These are phyloP conservation scores for Blepharisma stoltei DNA, from an alignment of 73 alveolate species.

Conservation along the genomic window DNA sequence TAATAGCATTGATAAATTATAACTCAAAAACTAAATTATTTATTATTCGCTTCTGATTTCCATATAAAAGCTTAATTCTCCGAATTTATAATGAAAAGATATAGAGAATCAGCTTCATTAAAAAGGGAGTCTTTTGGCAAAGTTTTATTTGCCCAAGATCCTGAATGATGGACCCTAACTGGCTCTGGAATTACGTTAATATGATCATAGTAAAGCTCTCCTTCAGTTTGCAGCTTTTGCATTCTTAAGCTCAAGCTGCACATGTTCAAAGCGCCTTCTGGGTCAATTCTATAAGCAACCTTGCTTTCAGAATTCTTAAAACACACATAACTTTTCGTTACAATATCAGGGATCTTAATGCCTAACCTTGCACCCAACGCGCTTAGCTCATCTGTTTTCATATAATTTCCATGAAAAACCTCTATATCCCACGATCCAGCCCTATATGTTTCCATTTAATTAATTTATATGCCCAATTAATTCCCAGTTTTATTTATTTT, in stretches of 20 bases:
- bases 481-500: too few species aligned
- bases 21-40: too few species aligned
- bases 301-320: background rate
- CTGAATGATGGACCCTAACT: constrained; percentile 60
- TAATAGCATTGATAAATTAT: too few species aligned
- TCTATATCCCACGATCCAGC: constrained; percentile 16
- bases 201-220: constrained; percentile 48
- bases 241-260: constrained; percentile 41
- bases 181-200: constrained; percentile 63
- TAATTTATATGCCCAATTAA: too few species aligned
- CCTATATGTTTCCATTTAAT: constrained; percentile 6
- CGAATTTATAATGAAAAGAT: too few species aligned
- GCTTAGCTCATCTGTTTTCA: background rate
- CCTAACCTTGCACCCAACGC: background rate
- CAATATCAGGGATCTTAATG: background rate
- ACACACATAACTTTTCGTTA: background rate
- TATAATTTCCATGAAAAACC: background rate
- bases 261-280: constrained; percentile 42
- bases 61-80: too few species aligned
- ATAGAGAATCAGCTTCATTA: constrained; percentile 53
- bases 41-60: too few species aligned
- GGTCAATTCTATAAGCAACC: constrained; percentile 34
- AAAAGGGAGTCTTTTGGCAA: constrained; percentile 53
- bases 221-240: constrained; percentile 6
- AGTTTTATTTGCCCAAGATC: constrained; percentile 67